Evolutionary conservation across 1,284 basidiomycete species (phyloP), one percentile per base, ranked within the genome.

Genomic region (Cystobasidium pallidum): DNA sequence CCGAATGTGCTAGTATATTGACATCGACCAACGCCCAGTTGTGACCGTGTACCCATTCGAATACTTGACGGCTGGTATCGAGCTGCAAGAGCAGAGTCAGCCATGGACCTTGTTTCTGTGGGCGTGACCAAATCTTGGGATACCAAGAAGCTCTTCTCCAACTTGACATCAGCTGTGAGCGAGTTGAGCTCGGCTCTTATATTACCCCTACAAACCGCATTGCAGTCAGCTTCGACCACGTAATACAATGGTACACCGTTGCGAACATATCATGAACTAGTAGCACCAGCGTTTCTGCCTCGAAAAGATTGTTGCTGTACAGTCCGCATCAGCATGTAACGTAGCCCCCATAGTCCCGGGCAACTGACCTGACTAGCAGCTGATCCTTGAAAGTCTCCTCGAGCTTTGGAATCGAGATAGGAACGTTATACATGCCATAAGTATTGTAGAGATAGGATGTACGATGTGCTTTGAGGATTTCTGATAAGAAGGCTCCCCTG

Each of bases 221-320:
- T n/a, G n/a, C n/a, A n/a, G n/a, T n/a, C n/a, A n/a, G n/a, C n/a
- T n/a, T n/a, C n/a, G n/a, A n/a, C n/a, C n/a, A n/a, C n/a, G n/a
- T n/a, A n/a, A n/a, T n/a, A n/a, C n/a, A n/a, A n/a, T n/a, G n/a
- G n/a, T n/a, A n/a, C n/a, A n/a, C n/a, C n/a, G n/a, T 3, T 26
- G 82, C 89, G 78, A 79, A 94, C 93, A 94, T 91, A 83, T 96
- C 93, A 81, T 96, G 94, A 10, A 90, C 87, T 77, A 95, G 90
- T 45, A 95, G 81, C 26, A 96, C 86, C 39, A 94, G 79, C 0
- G 88, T 89, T 39, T 87, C 76, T 21, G 78, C 78, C 13, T 86
- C 80, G 73, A 78, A 80, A 88, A 87, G 62, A 89, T 91, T 88
- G 41, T 82, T 78, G 24, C 90, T 91, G 70, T 28, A n/a, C 47